Conservation (phyloP, 1,139 yeast species). For the Candida neerlandica region DNA sequence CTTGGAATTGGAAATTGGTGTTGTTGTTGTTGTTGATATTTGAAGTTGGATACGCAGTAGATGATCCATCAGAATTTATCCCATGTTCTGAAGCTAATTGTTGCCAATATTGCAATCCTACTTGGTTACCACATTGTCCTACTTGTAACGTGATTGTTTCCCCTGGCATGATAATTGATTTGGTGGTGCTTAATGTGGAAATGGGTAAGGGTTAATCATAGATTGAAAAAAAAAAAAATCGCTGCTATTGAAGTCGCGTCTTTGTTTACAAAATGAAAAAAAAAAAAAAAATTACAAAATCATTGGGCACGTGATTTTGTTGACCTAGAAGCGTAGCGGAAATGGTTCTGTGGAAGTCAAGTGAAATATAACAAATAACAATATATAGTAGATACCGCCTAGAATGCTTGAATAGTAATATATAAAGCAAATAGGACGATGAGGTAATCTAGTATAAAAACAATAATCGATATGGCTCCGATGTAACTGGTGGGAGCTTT, state of each 20-base stretch:
- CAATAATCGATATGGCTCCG: no score
- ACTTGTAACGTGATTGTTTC: conserved; percentile 48
- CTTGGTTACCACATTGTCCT: conserved; percentile 97
- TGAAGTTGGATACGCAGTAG: conserved; percentile 25
- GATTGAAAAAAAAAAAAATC: conserved; percentile 23
- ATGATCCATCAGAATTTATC: conserved; percentile 71
- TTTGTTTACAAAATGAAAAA: conserved; percentile 7
- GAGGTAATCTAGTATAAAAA: no score
- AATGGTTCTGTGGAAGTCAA: no score
- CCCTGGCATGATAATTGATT: conserved; percentile 14
- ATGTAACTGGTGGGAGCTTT: no score
- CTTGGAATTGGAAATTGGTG: conserved; percentile 5
- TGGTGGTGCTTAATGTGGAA: no score
- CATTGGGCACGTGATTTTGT: background rate
- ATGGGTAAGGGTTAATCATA: background rate
- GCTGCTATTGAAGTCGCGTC: conserved; percentile 20
- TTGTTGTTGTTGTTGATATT: conserved; percentile 14
- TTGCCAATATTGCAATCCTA: conserved; percentile 91
- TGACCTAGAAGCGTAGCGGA: no score
- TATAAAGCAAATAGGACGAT: no score
- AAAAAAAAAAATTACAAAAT: conserved; percentile 4
- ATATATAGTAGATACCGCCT: no score
- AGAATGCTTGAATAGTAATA: no score
- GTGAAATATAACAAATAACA: no score
- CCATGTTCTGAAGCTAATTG: conserved; percentile 91